These are phyloP conservation scores for Daldinia childiae DNA, from an alignment of 495 filamentous ascomycete species.

Conservation along the genomic window DNA sequence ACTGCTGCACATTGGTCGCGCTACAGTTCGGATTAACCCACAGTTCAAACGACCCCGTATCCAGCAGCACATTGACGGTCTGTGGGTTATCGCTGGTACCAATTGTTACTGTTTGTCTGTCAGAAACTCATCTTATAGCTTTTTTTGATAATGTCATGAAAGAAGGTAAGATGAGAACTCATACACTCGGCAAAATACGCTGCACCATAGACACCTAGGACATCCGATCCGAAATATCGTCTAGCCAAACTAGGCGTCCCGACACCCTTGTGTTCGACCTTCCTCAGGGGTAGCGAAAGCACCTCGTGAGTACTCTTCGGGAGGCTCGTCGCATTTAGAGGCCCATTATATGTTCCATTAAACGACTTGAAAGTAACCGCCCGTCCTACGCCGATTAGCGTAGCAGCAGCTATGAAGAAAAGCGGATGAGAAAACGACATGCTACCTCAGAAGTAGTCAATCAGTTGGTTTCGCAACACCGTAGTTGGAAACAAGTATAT, in stretches of 20 bases:
- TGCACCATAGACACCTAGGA: conserved; percentile 42
- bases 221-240: conserved; percentile 40
- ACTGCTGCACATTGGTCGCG: conserved; percentile 34
- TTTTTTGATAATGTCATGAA: neutral
- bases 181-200: conserved; percentile 46
- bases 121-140: conserved; percentile 2
- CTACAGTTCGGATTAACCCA: conserved; percentile 57
- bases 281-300: conserved; percentile 37
- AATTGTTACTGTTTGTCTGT: conserved; percentile 36
- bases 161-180: neutral
- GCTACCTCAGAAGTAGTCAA: neutral
- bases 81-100: conserved; percentile 44
- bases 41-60: conserved; percentile 57
- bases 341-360: conserved; percentile 5
- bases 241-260: conserved; percentile 40
- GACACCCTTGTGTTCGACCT: conserved; percentile 35
- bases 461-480: neutral
- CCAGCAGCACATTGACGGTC: conserved; percentile 53
- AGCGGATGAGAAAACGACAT: conserved; percentile 17
- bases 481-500: neutral
- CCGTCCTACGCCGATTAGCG: conserved; percentile 6
- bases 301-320: conserved; percentile 23
- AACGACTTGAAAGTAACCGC: conserved; percentile 1
- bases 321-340: conserved; percentile 9
- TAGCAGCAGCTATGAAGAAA: conserved; percentile 3